Evolutionary conservation across 305 asterid species (phyloP), one percentile per base, ranked within the genome.

Genomic region (Salvia sclarea): DNA sequence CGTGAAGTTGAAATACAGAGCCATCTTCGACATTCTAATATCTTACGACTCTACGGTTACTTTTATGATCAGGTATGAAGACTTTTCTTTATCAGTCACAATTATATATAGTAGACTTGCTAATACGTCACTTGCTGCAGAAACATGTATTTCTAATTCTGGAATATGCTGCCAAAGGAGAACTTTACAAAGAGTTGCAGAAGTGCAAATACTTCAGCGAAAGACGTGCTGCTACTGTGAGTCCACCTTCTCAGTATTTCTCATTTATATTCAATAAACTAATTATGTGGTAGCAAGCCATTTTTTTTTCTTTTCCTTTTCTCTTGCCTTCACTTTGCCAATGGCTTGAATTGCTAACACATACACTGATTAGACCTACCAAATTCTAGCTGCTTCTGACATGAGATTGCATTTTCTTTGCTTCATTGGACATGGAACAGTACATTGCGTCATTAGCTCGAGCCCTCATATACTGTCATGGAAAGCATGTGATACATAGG

Each of bases 1-100:
- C 91, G 99, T 17, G 99, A 94, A 85, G 97, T 94, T 70, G 99
- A 94, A 74, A 94, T 94, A 64, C 99, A 94, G 74, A 91, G 96
- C 76, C 97, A 91, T 79, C 96, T 94, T 72, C 84, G 97, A 45
- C 99, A 94, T 78, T 93, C 99, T 37, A 94, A 94, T 84, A 89
- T 94, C 72, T 78, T 94, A 47, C 81, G 96, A 17, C 90, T 94
- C 14, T 94, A 94, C 48, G 99, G 99, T 24, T 94, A 91, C 79
- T 94, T 94, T 61, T 91, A 94, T 53, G 99, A 94, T 71, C 96
- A 91, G 95, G 98, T 78, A 83, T 56, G 24, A 31, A 41, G 37
- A 31, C 55, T 72, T 30, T 63, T 30, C 18, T 53, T 17, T 33
- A 33, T 63, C 49, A 35, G n/a, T 33, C 31, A 56, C 25, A 16